Percentiles rank a stretch among this genome's conserved stretches.
phyloP scores from a whole-genome alignment of 257 asterid genomes.

The Scutellaria baicalensis region DNA sequence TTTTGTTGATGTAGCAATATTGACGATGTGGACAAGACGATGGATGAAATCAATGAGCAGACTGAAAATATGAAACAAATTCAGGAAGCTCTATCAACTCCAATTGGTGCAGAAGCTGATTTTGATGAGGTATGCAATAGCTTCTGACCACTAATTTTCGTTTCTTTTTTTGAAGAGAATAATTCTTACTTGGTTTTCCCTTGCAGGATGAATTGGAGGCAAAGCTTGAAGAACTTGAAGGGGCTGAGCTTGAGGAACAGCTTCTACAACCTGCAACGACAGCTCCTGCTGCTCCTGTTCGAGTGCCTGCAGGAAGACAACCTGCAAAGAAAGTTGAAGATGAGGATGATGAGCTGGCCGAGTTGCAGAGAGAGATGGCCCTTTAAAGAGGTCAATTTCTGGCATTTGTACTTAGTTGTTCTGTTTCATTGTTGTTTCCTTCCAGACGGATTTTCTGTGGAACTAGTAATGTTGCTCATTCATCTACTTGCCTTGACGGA shows the following conservation, averaged over 20 bases:
- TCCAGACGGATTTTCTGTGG: not conserved
- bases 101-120: conserved; percentile 72
- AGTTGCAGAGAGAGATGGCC: conserved; percentile 85
- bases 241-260: conserved; percentile 72
- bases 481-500: conserved; percentile 4
- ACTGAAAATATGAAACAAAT: conserved; percentile 78
- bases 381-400: conserved; percentile 48
- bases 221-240: conserved; percentile 80
- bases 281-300: conserved; percentile 59
- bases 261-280: conserved; percentile 74
- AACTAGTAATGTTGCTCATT: not conserved
- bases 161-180: not conserved
- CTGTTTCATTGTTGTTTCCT: not conserved
- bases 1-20: conserved; percentile 43
- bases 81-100: conserved; percentile 69
- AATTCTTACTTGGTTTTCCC: not conserved
- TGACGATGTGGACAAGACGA: conserved; percentile 86
- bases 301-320: conserved; percentile 53
- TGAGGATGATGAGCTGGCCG: conserved; percentile 81
- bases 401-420: conserved; percentile 3
- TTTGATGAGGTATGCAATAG: conserved; percentile 54
- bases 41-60: conserved; percentile 89
- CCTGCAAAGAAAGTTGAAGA: conserved; percentile 39
- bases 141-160: not conserved
- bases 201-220: conserved; percentile 75